Percentiles rank a stretch among this genome's conserved stretches.
Evolutionary conservation across 495 filamentous ascomycete species (phyloP).

Genomic region (Penicillium goetzii): DNA sequence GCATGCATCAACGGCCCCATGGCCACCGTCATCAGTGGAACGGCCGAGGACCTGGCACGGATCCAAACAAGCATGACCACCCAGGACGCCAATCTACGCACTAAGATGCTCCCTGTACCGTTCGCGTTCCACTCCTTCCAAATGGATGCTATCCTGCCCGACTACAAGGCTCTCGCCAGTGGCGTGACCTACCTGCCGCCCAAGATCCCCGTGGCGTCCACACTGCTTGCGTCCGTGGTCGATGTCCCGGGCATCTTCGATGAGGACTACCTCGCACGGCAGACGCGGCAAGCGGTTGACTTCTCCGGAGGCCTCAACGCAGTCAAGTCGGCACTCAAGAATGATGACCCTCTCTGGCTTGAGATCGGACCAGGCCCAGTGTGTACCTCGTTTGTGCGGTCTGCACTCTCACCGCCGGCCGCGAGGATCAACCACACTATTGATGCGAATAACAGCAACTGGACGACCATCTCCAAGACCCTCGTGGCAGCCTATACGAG

Average conservation of each 20-base stretch:
- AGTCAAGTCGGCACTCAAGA: background rate
- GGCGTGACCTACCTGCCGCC: background rate
- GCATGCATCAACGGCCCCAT: conserved; percentile 2
- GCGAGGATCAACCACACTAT: too few species aligned
- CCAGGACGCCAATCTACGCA: background rate
- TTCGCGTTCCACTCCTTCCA: conserved; percentile 77
- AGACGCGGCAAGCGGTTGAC: conserved; percentile 1
- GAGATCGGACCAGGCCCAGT: conserved; percentile 4
- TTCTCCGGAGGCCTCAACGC: conserved; percentile 1
- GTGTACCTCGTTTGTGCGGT: background rate
- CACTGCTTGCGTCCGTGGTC: background rate
- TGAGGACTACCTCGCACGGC: background rate
- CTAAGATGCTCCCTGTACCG: conserved; percentile 21
- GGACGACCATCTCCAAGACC: background rate
- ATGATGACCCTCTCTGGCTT: background rate
- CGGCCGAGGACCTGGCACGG: background rate
- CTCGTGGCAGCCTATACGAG: background rate
- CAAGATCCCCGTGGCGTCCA: background rate
- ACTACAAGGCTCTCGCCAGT: conserved; percentile 28
- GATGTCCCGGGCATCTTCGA: background rate
- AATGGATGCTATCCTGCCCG: conserved; percentile 67
- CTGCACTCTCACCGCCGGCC: background rate
- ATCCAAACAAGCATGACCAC: too few species aligned
- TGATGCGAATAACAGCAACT: background rate
- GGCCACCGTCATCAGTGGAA: background rate